Conservation (phyloP, 805 yeast species). For the Hanseniaspora guilliermondii region DNA sequence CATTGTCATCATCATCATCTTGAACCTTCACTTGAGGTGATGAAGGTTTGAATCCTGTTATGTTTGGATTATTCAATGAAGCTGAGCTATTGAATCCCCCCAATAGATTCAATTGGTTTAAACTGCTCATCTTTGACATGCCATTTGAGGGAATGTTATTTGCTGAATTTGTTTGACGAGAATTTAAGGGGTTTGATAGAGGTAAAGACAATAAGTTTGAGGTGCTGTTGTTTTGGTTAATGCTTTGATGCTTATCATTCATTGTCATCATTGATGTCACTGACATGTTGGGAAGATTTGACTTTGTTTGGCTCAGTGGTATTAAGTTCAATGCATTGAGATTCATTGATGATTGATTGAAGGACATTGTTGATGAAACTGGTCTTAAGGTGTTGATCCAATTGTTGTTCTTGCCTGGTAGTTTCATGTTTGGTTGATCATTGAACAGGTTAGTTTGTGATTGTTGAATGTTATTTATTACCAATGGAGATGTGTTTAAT, state of each 20-base stretch:
- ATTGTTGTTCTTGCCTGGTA: background rate
- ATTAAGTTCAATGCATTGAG: background rate
- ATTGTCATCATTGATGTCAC: background rate
- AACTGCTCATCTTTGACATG: background rate
- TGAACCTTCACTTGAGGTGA: background rate
- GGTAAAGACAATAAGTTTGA: background rate
- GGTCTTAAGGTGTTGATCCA: background rate
- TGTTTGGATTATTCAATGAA: background rate
- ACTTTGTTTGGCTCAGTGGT: background rate
- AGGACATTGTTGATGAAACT: background rate
- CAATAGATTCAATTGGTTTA: background rate
- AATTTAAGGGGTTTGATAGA: background rate
- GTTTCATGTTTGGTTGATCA: no score
- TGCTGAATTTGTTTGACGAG: background rate
- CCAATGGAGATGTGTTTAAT: background rate
- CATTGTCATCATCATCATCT: background rate
- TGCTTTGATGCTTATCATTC: background rate
- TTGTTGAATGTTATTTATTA: background rate
- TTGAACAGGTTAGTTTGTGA: no score
- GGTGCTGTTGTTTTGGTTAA: background rate
- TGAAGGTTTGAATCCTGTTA: background rate
- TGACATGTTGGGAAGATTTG: background rate
- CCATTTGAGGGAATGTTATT: background rate
- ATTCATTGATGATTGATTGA: background rate
- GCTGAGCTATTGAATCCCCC: background rate